Conservation (phyloP, 1,284 basidiomycete genomes). For the Ustilago shanxiensis region DNA sequence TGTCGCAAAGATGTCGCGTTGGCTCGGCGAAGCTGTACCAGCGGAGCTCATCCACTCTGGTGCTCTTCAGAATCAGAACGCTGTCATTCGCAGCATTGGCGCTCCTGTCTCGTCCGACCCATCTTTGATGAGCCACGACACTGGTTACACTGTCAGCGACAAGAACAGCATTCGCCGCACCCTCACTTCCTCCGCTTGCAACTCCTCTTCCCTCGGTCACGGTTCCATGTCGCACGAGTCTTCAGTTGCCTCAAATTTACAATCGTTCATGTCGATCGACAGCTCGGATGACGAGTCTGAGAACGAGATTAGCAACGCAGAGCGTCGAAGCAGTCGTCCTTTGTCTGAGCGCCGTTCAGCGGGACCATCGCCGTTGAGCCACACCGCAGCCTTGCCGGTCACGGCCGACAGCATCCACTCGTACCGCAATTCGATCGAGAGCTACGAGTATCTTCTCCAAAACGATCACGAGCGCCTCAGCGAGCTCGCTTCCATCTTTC, state of each 20-base stretch:
- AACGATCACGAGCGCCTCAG: constrained; percentile 25
- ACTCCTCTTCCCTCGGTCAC: constrained; percentile 15
- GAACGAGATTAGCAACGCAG: neutral
- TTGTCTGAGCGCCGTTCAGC: constrained; percentile 1
- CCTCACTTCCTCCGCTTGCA: constrained; percentile 2
- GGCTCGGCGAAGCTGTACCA: constrained; percentile 58
- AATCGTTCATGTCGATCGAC: constrained; percentile 55
- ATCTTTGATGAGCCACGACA: constrained; percentile 18
- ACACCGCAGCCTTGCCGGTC: neutral
- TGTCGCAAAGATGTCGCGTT: constrained; percentile 59
- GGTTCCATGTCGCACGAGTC: constrained; percentile 27
- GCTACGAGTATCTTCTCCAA: constrained; percentile 39
- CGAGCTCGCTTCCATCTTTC: constrained; percentile 43
- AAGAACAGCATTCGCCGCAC: neutral
- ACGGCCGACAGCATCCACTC: constrained; percentile 20
- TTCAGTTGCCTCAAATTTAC: constrained; percentile 16
- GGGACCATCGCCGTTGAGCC: constrained; percentile 5
- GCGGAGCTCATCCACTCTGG: constrained; percentile 42
- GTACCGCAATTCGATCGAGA: constrained; percentile 41
- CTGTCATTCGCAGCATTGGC: constrained; percentile 29
- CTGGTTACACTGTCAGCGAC: constrained; percentile 12
- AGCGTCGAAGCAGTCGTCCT: neutral
- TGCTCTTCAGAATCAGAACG: constrained; percentile 4
- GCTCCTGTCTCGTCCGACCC: constrained; percentile 1
- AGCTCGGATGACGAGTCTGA: constrained; percentile 47